Percentiles rank a stretch among this genome's conserved stretches.
phyloP scores from a whole-genome alignment of 345 rosid genomes.

The Triadica sebifera region DNA sequence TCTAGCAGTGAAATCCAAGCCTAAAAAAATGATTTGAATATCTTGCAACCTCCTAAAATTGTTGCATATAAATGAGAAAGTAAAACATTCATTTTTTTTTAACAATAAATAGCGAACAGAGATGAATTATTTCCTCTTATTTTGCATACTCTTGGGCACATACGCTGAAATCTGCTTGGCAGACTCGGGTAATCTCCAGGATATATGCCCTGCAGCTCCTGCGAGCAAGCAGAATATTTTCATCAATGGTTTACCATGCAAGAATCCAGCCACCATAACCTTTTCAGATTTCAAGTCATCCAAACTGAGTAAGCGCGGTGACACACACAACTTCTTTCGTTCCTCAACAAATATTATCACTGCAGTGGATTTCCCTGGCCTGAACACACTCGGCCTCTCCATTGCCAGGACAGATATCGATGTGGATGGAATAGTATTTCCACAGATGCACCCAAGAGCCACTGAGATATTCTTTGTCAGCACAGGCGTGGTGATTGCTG shows the following conservation, averaged over 20 bases:
- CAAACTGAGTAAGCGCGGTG: conserved; percentile 43
- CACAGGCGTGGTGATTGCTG: conserved; percentile 57
- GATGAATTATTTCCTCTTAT: conserved; percentile 35
- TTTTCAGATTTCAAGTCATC: conserved; percentile 71
- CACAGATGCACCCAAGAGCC: conserved; percentile 80
- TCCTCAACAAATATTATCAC: conserved; percentile 48
- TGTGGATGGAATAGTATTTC: conserved; percentile 50
- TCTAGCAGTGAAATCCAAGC: conserved; percentile 53
- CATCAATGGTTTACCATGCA: conserved; percentile 80
- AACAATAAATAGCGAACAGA: neutral
- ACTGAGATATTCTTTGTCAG: conserved; percentile 59
- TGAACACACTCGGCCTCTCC: conserved; percentile 81
- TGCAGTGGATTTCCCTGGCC: conserved; percentile 71
- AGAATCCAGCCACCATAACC: conserved; percentile 41
- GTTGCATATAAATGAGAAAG: conserved; percentile 11
- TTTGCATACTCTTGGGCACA: conserved; percentile 24
- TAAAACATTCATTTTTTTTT: conserved; percentile 12
- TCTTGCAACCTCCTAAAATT: conserved; percentile 23
- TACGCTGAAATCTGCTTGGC: conserved; percentile 30
- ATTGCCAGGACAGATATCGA: conserved; percentile 68
- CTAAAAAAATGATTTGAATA: conserved; percentile 19
- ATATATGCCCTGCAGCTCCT: conserved; percentile 58
- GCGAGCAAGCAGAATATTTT: conserved; percentile 35
- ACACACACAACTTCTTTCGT: conserved; percentile 50
- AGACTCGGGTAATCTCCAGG: conserved; percentile 58